phyloP scores from a whole-genome alignment of 2,329 filamentous ascomycete genomes.

The Xylaria sp. region DNA sequence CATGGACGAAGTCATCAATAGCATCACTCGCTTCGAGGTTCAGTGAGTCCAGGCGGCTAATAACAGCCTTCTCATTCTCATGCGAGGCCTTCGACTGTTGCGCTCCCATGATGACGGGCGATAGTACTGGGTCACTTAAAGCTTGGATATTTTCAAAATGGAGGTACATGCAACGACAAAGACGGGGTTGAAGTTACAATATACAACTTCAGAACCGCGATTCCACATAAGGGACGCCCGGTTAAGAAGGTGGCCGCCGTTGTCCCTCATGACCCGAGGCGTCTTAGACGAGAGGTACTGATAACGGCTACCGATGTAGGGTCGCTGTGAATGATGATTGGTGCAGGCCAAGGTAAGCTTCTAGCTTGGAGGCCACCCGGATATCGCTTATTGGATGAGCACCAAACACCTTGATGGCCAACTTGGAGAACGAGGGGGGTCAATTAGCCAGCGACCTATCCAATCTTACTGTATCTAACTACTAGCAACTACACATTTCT shows the following conservation, averaged over 20 bases:
- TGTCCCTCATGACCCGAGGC: slow-evolving; percentile 4
- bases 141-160: neutral
- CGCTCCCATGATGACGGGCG: slow-evolving; percentile 48
- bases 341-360: neutral
- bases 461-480: neutral
- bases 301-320: slow-evolving; percentile 13
- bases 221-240: slow-evolving; percentile 1
- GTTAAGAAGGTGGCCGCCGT: slow-evolving; percentile 31
- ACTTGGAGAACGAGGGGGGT: neutral
- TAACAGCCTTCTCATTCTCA: slow-evolving; percentile 50
- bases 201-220: neutral
- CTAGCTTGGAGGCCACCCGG: neutral
- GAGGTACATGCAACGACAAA: neutral
- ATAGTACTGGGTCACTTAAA: neutral
- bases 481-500: too few relatives aligned
- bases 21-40: slow-evolving; percentile 48
- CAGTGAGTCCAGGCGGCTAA: slow-evolving; percentile 52
- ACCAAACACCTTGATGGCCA: slow-evolving; percentile 14
- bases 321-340: slow-evolving; percentile 11
- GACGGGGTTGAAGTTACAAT: neutral
- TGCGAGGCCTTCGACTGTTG: slow-evolving; percentile 49
- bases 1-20: slow-evolving; percentile 56
- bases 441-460: neutral
- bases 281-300: slow-evolving; percentile 3
- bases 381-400: neutral